Evolutionary conservation across 2,329 filamentous ascomycete species (phyloP).

Genomic region (Trichophyton verrucosum): DNA sequence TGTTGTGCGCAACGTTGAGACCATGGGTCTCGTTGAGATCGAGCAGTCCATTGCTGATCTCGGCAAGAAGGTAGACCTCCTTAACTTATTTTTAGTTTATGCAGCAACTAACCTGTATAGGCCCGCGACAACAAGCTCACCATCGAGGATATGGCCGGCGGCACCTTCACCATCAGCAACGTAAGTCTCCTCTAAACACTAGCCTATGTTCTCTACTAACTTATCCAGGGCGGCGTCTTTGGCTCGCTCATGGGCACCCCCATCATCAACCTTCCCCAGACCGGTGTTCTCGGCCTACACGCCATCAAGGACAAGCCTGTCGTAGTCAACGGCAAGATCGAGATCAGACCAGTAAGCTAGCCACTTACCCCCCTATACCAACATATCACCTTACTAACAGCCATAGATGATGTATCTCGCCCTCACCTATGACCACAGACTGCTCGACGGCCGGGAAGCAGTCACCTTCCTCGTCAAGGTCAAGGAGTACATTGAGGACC

Average conservation of each 20-base stretch:
- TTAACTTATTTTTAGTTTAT: background rate
- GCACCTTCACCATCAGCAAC: constrained; percentile 96
- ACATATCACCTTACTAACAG: background rate
- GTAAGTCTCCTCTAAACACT: constrained; percentile 26
- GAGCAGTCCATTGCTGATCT: constrained; percentile 86
- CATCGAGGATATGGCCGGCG: constrained; percentile 97
- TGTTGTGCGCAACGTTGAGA: constrained; percentile 86
- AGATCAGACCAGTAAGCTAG: constrained; percentile 60
- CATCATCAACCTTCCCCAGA: constrained; percentile 95
- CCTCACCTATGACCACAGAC: constrained; percentile 91
- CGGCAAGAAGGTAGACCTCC: constrained; percentile 66
- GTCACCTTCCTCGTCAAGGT: constrained; percentile 94
- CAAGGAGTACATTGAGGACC: constrained; percentile 96
- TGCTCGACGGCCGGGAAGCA: constrained; percentile 88
- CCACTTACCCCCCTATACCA: background rate
- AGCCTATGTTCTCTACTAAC: constrained; percentile 11
- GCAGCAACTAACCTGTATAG: constrained; percentile 32
- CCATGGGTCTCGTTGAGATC: constrained; percentile 74
- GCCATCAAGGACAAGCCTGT: constrained; percentile 92
- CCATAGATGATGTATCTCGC: constrained; percentile 91
- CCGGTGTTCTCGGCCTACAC: constrained; percentile 78
- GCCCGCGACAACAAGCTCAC: constrained; percentile 92
- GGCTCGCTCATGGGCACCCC: constrained; percentile 95
- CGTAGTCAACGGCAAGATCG: constrained; percentile 82
- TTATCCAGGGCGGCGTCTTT: constrained; percentile 64